phyloP scores from a whole-genome alignment of 2,329 filamentous ascomycete genomes.

The Lasiodiplodia theobromae region DNA sequence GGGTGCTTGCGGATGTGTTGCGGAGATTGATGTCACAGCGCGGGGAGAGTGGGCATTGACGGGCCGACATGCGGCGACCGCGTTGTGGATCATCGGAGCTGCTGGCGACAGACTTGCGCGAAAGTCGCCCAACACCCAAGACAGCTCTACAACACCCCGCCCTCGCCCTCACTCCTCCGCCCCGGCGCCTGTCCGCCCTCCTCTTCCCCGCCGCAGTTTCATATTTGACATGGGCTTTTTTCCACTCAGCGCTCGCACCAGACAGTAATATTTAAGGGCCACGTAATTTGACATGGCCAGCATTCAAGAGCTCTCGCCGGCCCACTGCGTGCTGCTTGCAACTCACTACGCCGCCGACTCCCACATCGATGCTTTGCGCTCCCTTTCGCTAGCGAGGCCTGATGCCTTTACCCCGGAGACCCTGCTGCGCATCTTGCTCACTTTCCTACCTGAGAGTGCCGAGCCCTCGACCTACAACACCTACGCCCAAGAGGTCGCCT shows the following conservation, averaged over 20 bases:
- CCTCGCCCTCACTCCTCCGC: background rate
- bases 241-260: background rate
- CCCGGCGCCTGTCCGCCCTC: background rate
- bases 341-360: conserved; percentile 72
- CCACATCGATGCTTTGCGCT: conserved; percentile 68
- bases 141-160: conserved; percentile 6
- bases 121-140: background rate
- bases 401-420: conserved; percentile 69
- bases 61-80: background rate
- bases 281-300: conserved; percentile 22
- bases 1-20: background rate
- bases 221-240: background rate
- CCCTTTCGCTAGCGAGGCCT: conserved; percentile 64
- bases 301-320: conserved; percentile 58
- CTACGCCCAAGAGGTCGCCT: conserved; percentile 66
- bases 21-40: conserved; percentile 6
- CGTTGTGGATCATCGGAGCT: background rate
- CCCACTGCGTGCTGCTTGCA: conserved; percentile 76
- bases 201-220: background rate
- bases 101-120: background rate
- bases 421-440: conserved; percentile 75
- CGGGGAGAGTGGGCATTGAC: background rate
- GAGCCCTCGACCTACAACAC: conserved; percentile 68
- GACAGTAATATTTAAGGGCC: conserved; percentile 2
- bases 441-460: conserved; percentile 76